Conservation (phyloP, 2,329 filamentous ascomycete species). For the Biscogniauxia marginata region DNA sequence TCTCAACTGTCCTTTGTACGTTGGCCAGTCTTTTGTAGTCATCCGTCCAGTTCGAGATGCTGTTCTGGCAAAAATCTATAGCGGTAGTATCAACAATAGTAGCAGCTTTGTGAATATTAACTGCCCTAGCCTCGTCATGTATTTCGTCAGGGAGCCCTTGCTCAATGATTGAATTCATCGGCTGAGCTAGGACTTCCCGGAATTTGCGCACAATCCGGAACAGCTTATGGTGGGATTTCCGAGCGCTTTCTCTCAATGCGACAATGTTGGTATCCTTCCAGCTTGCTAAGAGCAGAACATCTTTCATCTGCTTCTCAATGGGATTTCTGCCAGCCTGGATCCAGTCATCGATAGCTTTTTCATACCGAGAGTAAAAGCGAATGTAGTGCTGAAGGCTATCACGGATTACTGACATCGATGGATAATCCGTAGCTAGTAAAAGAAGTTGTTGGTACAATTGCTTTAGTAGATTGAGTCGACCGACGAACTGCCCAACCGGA, state of each 20-base stretch:
- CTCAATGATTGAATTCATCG: slow-evolving; percentile 65
- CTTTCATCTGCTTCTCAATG: slow-evolving; percentile 90
- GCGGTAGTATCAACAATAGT: slow-evolving; percentile 36
- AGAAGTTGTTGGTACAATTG: slow-evolving; percentile 65
- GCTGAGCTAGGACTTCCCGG: slow-evolving; percentile 71
- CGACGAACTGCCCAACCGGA: slow-evolving; percentile 75
- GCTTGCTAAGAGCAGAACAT: slow-evolving; percentile 88
- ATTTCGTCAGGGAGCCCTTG: slow-evolving; percentile 57
- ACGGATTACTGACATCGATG: slow-evolving; percentile 56
- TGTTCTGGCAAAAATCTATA: slow-evolving; percentile 33
- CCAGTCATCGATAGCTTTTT: slow-evolving; percentile 60
- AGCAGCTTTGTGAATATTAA: slow-evolving; percentile 19
- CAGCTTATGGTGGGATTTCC: slow-evolving; percentile 85
- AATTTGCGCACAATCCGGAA: slow-evolving; percentile 93
- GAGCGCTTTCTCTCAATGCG: slow-evolving; percentile 83
- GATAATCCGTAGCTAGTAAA: slow-evolving; percentile 59
- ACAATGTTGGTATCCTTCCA: slow-evolving; percentile 99
- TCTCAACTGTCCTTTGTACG: slow-evolving; percentile 64
- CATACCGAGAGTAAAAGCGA: slow-evolving; percentile 70
- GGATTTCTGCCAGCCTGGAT: slow-evolving; percentile 66
- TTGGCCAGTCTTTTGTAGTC: slow-evolving; percentile 69
- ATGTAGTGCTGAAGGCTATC: slow-evolving; percentile 75
- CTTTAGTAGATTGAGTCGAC: slow-evolving; percentile 68
- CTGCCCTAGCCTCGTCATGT: slow-evolving; percentile 7
- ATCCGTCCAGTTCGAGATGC: slow-evolving; percentile 40